These are phyloP conservation scores for Aschersonia sp. DNA, from an alignment of 2,329 filamentous ascomycete genomes.

Conservation along the genomic window DNA sequence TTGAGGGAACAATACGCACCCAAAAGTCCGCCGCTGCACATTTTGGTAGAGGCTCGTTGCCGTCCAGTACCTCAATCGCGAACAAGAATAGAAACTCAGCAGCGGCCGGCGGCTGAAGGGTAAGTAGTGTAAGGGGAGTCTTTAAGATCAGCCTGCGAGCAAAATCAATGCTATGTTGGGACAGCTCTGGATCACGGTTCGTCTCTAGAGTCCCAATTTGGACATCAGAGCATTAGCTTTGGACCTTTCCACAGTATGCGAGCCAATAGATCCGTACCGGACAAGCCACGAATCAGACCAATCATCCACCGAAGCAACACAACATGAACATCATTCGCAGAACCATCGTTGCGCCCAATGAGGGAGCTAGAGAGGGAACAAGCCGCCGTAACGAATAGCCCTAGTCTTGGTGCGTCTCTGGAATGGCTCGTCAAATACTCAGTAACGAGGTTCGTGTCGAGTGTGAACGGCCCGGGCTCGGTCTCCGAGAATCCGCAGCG, in stretches of 20 bases:
- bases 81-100: constrained; percentile 60
- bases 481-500: constrained; percentile 63
- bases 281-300: constrained; percentile 45
- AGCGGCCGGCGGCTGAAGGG: constrained; percentile 36
- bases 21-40: constrained; percentile 61
- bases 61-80: constrained; percentile 53
- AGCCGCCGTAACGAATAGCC: constrained; percentile 55
- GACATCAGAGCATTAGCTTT: too few relatives aligned
- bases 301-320: constrained; percentile 48
- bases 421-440: constrained; percentile 48
- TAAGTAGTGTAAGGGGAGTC: constrained; percentile 46
- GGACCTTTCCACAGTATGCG: background rate
- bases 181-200: constrained; percentile 59
- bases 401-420: constrained; percentile 49
- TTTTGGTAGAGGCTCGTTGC: constrained; percentile 63
- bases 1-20: constrained; percentile 29
- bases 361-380: constrained; percentile 55
- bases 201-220: constrained; percentile 20
- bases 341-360: constrained; percentile 25
- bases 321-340: constrained; percentile 32
- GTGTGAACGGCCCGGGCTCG: constrained; percentile 62
- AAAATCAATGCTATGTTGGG: constrained; percentile 63
- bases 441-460: constrained; percentile 51
- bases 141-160: constrained; percentile 48
- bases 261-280: constrained; percentile 23